Evolutionary conservation across 179 eudicot genomes (phyloP), one percentile per base, ranked within the genome.

Genomic region (Drosera spatulata): DNA sequence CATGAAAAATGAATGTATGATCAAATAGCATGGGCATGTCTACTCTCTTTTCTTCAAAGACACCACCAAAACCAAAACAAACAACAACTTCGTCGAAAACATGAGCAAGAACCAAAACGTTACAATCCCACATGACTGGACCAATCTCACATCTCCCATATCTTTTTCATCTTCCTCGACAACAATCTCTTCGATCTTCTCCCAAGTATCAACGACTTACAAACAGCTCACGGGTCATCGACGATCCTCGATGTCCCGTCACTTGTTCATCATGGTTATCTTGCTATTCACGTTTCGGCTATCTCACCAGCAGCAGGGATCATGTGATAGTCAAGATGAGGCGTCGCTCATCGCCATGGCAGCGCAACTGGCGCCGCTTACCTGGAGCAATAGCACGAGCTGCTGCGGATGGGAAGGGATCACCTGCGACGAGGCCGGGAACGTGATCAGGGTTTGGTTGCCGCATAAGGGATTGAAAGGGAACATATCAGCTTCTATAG

Each of bases 351-450:
- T 80, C 7, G 12, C 66, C 8, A 76, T 91, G 59, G 73, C 78
- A 33, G 55, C 2, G 11, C 39, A 39, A 1, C 11, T 82, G 2
- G 38, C 66, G 14, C 78, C 82, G 5, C 66, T 83, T 49, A 80
- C 80, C 46, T 91, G 96, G 96, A 64, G 71, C 15, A 60, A 79
- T 41, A 59, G 40, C 0, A 37, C 62, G 7, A 85, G 88, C 53
- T 91, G 98, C 69, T 88, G 96, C 69, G 47, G 53, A 14, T 91
- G 98, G 98, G 87, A 83, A 47, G 98, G 98, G 4, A 63, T 91
- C 44, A 59, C 48, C 7, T 91, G 98, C 41, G 83, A 80, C 64
- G 64, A 4, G 1, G 45, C 53, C 13, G 82, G 79, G 10, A 71
- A 81, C 39, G 91, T 91, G 8, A 71, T 40, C 53, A 37, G 73